Conservation (phyloP, 1,284 basidiomycete species). For the Fomitopsis betulina region DNA sequence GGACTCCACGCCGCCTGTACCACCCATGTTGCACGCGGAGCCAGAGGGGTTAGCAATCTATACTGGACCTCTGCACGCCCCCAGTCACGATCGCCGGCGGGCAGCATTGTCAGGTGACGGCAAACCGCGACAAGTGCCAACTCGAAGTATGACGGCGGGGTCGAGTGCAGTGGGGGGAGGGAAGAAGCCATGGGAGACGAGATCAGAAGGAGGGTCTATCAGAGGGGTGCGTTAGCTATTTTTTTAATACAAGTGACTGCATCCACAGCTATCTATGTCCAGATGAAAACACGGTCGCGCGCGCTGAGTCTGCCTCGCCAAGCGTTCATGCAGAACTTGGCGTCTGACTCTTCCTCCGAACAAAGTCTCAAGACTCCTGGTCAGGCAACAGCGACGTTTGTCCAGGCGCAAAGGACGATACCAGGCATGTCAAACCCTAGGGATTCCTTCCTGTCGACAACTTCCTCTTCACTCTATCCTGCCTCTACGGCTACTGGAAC, state of each 20-base stretch:
- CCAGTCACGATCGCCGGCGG: background rate
- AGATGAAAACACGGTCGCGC: conserved; percentile 24
- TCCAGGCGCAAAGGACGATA: conserved; percentile 21
- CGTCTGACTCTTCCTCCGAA: conserved; percentile 31
- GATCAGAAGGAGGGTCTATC: conserved; percentile 24
- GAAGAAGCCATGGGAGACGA: conserved; percentile 19
- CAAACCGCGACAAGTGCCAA: background rate
- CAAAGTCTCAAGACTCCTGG: conserved; percentile 32
- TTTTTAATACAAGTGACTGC: background rate
- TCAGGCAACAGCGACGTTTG: conserved; percentile 19
- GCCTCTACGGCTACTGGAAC: conserved; percentile 58
- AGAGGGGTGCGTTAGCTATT: conserved; percentile 19
- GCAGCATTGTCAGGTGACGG: conserved; percentile 5
- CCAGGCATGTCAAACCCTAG: conserved; percentile 28
- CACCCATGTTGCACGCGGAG: conserved; percentile 16
- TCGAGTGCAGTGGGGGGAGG: conserved; percentile 17
- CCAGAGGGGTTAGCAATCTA: conserved; percentile 14
- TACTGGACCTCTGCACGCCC: background rate
- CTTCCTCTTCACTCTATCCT: conserved; percentile 73
- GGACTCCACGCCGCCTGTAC: conserved; percentile 18
- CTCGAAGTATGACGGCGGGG: background rate
- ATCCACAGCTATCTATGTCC: background rate
- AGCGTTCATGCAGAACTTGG: conserved; percentile 25
- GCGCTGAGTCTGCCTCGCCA: conserved; percentile 35
- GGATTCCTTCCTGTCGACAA: conserved; percentile 51